phyloP scores from a whole-genome alignment of 805 yeast genomes.

The Metschnikowia arizonensis region DNA sequence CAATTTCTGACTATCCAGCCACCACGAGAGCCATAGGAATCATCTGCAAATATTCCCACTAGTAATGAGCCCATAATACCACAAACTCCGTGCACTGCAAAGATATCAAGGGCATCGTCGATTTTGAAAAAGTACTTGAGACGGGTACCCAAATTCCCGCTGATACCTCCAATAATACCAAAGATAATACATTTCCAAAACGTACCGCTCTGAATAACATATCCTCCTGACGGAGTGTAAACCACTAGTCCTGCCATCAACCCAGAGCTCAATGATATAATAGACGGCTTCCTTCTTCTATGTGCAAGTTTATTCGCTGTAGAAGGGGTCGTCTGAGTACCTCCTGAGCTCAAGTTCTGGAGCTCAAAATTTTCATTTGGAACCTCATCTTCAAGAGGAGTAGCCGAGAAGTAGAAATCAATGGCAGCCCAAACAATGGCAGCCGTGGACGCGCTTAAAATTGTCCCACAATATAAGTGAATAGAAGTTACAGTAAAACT shows the following conservation, averaged over 20 bases:
- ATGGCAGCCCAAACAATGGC: slow-evolving; percentile 35
- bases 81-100: slow-evolving; percentile 42
- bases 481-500: slow-evolving; percentile 32
- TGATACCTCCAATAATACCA: slow-evolving; percentile 36
- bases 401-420: slow-evolving; percentile 37
- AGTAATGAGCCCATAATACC: slow-evolving; percentile 39
- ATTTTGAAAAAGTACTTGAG: slow-evolving; percentile 35
- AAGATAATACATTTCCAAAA: slow-evolving; percentile 40
- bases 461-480: slow-evolving; percentile 30
- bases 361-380: slow-evolving; percentile 1
- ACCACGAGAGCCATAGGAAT: slow-evolving; percentile 29
- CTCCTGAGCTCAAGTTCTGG: slow-evolving; percentile 1
- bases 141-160: slow-evolving; percentile 37
- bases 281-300: slow-evolving; percentile 26
- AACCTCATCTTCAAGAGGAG: slow-evolving; percentile 30
- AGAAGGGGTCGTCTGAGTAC: neutral
- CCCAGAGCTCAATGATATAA: slow-evolving; percentile 39
- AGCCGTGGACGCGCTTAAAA: slow-evolving; percentile 33
- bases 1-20: slow-evolving; percentile 42
- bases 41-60: slow-evolving; percentile 39
- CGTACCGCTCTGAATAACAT: slow-evolving; percentile 29
- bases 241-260: slow-evolving; percentile 41
- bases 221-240: slow-evolving; percentile 43
- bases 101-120: slow-evolving; percentile 43
- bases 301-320: slow-evolving; percentile 11